Percentiles rank a stretch among this genome's conserved stretches.
phyloP scores from a whole-genome alignment of 768 basidiomycete species.

The Sporobolomyces roseus region DNA sequence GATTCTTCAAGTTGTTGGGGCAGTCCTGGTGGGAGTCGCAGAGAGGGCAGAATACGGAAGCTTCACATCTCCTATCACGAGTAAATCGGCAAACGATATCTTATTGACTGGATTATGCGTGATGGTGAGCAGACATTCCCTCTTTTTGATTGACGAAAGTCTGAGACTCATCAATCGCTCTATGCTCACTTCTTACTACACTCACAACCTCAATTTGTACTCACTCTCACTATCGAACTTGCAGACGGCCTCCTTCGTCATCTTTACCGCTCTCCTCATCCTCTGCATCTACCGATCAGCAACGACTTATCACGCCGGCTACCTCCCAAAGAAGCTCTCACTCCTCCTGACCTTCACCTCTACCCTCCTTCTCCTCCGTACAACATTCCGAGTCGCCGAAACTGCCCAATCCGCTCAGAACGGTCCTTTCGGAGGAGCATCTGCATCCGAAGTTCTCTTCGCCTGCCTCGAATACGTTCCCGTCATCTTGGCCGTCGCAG shows the following conservation, averaged over 20 bases:
- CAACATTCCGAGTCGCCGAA: constrained; percentile 49
- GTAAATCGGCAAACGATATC: constrained; percentile 49
- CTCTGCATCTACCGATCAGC: constrained; percentile 44
- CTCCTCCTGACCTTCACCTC: constrained; percentile 45
- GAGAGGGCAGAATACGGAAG: constrained; percentile 45
- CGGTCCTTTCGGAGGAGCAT: constrained; percentile 12
- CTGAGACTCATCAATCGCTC: no score
- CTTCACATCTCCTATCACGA: constrained; percentile 31
- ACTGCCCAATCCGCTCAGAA: constrained; percentile 42
- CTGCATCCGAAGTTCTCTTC: constrained; percentile 19
- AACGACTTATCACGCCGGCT: constrained; percentile 20
- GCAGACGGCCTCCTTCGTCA: constrained; percentile 47
- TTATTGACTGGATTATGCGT: constrained; percentile 48
- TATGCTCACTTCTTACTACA: no score
- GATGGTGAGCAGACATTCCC: constrained; percentile 42
- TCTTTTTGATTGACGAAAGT: no score
- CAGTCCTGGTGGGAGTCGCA: constrained; percentile 48
- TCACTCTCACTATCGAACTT: neutral
- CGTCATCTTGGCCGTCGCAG: constrained; percentile 29
- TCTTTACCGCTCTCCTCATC: constrained; percentile 45
- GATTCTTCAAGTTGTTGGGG: constrained; percentile 48
- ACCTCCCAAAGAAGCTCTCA: constrained; percentile 41
- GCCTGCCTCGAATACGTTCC: constrained; percentile 32
- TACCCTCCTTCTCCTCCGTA: constrained; percentile 47
- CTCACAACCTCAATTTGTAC: no score